phyloP scores from a whole-genome alignment of 805 yeast species.

The Hanseniaspora mollemarum region DNA sequence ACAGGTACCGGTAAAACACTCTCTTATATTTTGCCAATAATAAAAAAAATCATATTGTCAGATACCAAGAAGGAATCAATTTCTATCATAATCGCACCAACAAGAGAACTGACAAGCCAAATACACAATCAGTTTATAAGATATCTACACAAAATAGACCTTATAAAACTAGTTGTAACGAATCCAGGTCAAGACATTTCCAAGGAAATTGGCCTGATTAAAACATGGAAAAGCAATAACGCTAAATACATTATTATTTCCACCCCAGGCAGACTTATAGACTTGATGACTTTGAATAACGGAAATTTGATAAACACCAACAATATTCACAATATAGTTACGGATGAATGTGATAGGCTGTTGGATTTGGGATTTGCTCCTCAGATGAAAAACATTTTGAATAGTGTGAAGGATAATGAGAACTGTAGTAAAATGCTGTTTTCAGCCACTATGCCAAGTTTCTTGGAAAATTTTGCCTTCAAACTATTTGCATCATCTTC shows the following conservation, averaged over 20 bases:
- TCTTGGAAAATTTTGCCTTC: slow-evolving; percentile 60
- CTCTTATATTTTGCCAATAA: slow-evolving; percentile 72
- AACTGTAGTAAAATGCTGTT: slow-evolving; percentile 65
- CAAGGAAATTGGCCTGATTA: slow-evolving; percentile 66
- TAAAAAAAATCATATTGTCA: slow-evolving; percentile 57
- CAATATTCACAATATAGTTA: slow-evolving; percentile 66
- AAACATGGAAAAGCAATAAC: slow-evolving; percentile 29
- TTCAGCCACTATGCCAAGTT: slow-evolving; percentile 85
- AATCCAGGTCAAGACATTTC: slow-evolving; percentile 45
- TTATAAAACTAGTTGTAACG: slow-evolving; percentile 24
- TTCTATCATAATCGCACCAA: slow-evolving; percentile 75
- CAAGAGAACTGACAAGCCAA: slow-evolving; percentile 83
- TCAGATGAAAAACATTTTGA: slow-evolving; percentile 70
- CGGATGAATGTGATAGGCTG: slow-evolving; percentile 95
- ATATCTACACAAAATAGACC: slow-evolving; percentile 35
- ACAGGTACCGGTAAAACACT: slow-evolving; percentile 96
- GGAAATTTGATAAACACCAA: slow-evolving; percentile 59
- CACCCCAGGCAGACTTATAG: slow-evolving; percentile 92
- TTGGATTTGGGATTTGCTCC: slow-evolving; percentile 97
- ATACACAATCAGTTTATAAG: slow-evolving; percentile 54
- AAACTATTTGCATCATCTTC: background rate
- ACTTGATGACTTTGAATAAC: slow-evolving; percentile 66
- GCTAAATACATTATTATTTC: slow-evolving; percentile 63
- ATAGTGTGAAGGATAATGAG: slow-evolving; percentile 67
- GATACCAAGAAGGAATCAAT: slow-evolving; percentile 56